A percentile compares a stretch with the other conserved stretches of the same genome.
Conservation (phyloP, 768 basidiomycete species). For the Galerina marginata region DNA sequence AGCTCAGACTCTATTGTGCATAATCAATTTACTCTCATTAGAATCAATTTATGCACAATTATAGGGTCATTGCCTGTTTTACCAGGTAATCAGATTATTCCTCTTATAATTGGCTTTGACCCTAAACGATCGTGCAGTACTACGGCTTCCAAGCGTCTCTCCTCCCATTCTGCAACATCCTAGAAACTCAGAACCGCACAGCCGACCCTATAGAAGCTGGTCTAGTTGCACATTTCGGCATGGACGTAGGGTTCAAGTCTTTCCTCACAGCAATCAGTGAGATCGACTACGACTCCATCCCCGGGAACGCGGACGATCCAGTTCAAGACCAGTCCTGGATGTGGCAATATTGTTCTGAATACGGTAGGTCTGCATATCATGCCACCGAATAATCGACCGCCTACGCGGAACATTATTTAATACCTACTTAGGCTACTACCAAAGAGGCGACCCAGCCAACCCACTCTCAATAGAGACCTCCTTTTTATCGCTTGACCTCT, state of each 20-base stretch:
- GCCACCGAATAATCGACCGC: background rate
- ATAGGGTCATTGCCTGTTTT: too few species aligned
- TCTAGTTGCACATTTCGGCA: constrained; percentile 37
- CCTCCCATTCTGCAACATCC: constrained; percentile 52
- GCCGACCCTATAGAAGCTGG: constrained; percentile 41
- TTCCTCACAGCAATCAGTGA: constrained; percentile 49
- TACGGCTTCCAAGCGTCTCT: constrained; percentile 51
- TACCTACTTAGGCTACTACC: constrained; percentile 44
- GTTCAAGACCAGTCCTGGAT: constrained; percentile 53
- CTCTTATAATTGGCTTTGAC: background rate
- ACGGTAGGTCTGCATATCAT: constrained; percentile 34
- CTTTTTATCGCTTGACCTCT: constrained; percentile 48
- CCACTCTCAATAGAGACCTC: constrained; percentile 53
- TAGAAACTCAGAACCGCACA: constrained; percentile 51
- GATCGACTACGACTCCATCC: constrained; percentile 51
- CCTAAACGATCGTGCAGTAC: constrained; percentile 34
- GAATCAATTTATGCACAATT: too few species aligned
- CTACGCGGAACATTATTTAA: background rate
- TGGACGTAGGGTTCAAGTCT: constrained; percentile 41
- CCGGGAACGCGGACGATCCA: constrained; percentile 45
- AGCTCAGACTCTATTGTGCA: too few species aligned
- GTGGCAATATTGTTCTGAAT: constrained; percentile 60
- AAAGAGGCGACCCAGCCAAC: constrained; percentile 50
- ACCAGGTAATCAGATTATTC: constrained; percentile 39
- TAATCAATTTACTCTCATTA: too few species aligned